A percentile compares a stretch with the other conserved stretches of the same genome.
These are phyloP conservation scores for Triticum dicoccoides DNA, from an alignment of 176 grass and related monocot genomes.

Conservation along the genomic window DNA sequence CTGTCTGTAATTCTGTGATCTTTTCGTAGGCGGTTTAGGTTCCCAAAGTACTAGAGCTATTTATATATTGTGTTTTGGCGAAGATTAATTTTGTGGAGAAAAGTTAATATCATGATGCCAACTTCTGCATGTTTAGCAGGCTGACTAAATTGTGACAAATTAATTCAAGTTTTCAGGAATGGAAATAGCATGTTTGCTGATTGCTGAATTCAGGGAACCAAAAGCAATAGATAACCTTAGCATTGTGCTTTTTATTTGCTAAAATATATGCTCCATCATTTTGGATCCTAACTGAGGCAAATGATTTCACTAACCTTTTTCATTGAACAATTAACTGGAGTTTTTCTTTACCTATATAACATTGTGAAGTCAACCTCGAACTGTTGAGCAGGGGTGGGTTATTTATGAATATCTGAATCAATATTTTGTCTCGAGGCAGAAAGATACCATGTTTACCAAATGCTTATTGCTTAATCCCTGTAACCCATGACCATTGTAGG, in stretches of 20 bases:
- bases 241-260: background rate
- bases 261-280: background rate
- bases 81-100: background rate
- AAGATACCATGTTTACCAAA: background rate
- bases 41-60: constrained; percentile 8
- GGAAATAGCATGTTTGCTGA: background rate
- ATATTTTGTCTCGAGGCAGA: background rate
- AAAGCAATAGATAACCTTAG: background rate
- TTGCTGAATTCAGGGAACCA: too few relatives aligned
- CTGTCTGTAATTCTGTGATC: background rate
- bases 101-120: background rate
- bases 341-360: background rate
- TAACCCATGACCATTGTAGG: background rate
- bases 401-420: background rate
- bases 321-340: background rate
- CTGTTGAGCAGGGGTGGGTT: background rate
- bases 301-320: background rate
- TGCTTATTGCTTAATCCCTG: background rate
- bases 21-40: background rate
- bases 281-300: background rate
- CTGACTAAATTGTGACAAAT: background rate
- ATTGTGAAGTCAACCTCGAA: background rate
- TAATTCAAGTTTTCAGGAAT: background rate
- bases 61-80: background rate
- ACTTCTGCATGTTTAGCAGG: background rate